Conservation (phyloP, 768 basidiomycete species). For the Mycena metata region DNA sequence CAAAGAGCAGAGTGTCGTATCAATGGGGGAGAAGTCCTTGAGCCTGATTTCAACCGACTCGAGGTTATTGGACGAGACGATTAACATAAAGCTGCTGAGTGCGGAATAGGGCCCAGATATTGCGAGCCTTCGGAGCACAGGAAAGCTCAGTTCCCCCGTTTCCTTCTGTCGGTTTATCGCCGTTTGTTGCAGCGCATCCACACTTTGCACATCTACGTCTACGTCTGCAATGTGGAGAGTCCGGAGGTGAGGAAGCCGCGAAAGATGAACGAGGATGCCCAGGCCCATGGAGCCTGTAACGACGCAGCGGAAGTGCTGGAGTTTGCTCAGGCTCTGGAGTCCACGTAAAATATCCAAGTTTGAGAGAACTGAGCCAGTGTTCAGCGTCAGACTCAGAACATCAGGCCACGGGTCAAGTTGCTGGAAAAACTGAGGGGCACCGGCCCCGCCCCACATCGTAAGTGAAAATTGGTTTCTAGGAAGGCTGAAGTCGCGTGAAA, state of each 20-base stretch:
- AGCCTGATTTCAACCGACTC: background rate
- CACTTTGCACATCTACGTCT: background rate
- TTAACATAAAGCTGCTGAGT: background rate
- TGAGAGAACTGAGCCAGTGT: slow-evolving; percentile 1
- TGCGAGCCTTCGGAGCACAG: slow-evolving; percentile 8
- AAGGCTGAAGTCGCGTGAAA: slow-evolving; percentile 9
- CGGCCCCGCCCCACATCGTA: slow-evolving; percentile 10
- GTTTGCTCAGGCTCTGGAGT: background rate
- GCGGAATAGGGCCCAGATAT: background rate
- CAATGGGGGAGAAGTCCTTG: slow-evolving; percentile 8
- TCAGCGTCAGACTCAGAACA: slow-evolving; percentile 2
- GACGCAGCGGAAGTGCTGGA: slow-evolving; percentile 11
- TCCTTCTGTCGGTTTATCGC: background rate
- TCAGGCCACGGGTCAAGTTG: no score
- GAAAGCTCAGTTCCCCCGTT: background rate
- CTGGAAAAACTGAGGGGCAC: background rate
- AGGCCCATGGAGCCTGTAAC: slow-evolving; percentile 3
- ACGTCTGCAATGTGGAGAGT: slow-evolving; percentile 14
- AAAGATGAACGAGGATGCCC: slow-evolving; percentile 4
- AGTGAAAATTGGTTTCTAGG: slow-evolving; percentile 9
- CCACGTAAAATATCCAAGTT: slow-evolving; percentile 5
- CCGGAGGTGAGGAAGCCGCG: slow-evolving; percentile 9
- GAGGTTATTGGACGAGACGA: slow-evolving; percentile 14
- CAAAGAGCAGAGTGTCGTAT: background rate
- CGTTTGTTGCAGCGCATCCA: background rate